Base-by-base conservation (phyloP, 1,139 yeast species). In the Lodderomyces theae region DNA sequence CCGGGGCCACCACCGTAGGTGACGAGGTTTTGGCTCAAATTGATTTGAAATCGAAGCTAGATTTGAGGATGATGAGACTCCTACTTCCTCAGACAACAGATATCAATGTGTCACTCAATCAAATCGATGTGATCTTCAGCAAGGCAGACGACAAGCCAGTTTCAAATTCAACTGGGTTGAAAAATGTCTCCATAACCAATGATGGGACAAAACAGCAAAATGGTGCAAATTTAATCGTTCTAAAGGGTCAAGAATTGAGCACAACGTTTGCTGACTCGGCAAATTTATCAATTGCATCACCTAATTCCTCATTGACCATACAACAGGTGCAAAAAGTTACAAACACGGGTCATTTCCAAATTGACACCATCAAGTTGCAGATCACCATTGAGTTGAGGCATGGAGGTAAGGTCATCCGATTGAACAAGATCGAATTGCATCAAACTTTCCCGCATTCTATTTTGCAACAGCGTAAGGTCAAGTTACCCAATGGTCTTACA, bases 311-410 rank as follows among this genome's bases (percentile, higher is more conserved):
- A 5, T 56, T 49, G 42, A 46, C 59, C 0, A 15, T 66, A n/a
- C 60, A 64, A 35, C 53, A 61, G 39, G 34, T 43, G 3, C 66
- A 63, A 41, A 33, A 31, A 3, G 60, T 54, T 3, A 51, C 50
- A 4, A 53, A 48, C 34, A 49, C 68, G 0, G 72, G 72, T 1
- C 36, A 38, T 10, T 57, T 52, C 40, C 46, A 45, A 26, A 48
- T 66, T 8, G 50, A 52, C 18, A 39, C 48, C 0, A 39, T 64
- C 2, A 49, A 47, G 19, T 31, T 61, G 21, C 45, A 51, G 5
- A 40, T 44, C 2, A 41, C 35, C 1, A 41, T 51, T 19, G 37
- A 26, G 12, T 15, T 54, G 3, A 25, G 33, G 21, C 33, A 36
- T 7, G 22, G 36, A 4, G 37, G 38, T 9, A 36, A 43, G 10